Percentiles rank a stretch among this genome's conserved stretches.
These are phyloP conservation scores for Pezicula neosporulosa DNA, from an alignment of 2,329 filamentous ascomycete species.

Conservation along the genomic window DNA sequence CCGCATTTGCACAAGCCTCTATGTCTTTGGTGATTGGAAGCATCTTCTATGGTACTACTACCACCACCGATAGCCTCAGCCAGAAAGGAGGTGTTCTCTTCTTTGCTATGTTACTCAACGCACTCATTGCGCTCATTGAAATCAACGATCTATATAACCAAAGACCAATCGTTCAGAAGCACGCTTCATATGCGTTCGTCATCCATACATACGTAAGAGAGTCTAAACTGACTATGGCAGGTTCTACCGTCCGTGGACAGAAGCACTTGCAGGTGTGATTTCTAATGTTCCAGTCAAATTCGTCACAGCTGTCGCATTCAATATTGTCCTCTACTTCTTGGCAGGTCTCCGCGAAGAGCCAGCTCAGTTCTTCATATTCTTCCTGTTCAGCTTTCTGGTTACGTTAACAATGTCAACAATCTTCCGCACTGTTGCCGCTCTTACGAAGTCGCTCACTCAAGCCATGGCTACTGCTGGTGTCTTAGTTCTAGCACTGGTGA, in stretches of 20 bases:
- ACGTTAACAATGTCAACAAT: conserved; percentile 64
- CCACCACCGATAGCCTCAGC: conserved; percentile 55
- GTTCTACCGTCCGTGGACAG: conserved; percentile 85
- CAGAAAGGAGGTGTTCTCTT: conserved; percentile 62
- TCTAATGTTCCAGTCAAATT: conserved; percentile 85
- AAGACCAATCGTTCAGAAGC: conserved; percentile 89
- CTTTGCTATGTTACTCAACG: conserved; percentile 66
- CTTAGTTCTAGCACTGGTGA: conserved; percentile 31
- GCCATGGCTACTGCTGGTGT: conserved; percentile 61
- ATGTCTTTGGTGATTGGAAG: conserved; percentile 62
- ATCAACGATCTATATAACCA: conserved; percentile 77
- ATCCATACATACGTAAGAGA: too few species aligned
- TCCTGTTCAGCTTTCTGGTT: conserved; percentile 29
- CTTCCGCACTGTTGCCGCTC: conserved; percentile 69
- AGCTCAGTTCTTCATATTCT: conserved; percentile 82
- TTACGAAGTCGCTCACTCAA: conserved; percentile 66
- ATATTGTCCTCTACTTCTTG: conserved; percentile 83
- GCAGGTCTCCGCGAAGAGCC: conserved; percentile 64
- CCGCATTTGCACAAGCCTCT: conserved; percentile 31
- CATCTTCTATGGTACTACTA: conserved; percentile 59
- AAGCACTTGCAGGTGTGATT: conserved; percentile 83
- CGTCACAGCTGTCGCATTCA: conserved; percentile 69
- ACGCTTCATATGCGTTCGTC: conserved; percentile 79
- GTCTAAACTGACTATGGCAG: too few species aligned
- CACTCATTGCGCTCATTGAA: conserved; percentile 59